A percentile compares a stretch with the other conserved stretches of the same genome.
Evolutionary conservation across 352 stramenopile species (phyloP).

Genomic region (Pythium brassicae): DNA sequence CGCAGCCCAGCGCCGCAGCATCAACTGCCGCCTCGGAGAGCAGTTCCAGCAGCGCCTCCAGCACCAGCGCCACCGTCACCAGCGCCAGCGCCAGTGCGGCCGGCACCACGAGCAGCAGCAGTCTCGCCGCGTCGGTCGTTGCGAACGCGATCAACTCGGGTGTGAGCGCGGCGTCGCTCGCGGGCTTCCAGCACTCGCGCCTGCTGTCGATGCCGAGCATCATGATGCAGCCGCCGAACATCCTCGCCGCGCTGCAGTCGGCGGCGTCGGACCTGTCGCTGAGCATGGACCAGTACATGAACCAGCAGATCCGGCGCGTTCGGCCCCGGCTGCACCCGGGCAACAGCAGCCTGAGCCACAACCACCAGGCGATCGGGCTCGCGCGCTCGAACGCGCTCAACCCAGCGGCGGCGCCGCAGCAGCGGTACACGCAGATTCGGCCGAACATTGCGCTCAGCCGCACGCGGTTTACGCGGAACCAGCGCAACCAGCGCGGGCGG

Average conservation of each 20-base stretch:
- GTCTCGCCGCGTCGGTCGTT: slow-evolving; percentile 5
- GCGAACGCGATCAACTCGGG: slow-evolving; percentile 9
- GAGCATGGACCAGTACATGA: slow-evolving; percentile 80
- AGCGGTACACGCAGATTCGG: slow-evolving; percentile 78
- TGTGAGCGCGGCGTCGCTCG: slow-evolving; percentile 7
- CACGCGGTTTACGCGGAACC: slow-evolving; percentile 69
- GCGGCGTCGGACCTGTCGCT: slow-evolving; percentile 54
- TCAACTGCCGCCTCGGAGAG: background rate
- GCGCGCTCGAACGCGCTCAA: slow-evolving; percentile 19
- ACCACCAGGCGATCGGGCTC: slow-evolving; percentile 18
- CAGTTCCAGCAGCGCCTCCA: slow-evolving; percentile 2
- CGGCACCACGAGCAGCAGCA: background rate
- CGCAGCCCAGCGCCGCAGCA: slow-evolving; percentile 6
- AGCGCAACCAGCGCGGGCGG: slow-evolving; percentile 63
- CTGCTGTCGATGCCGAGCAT: slow-evolving; percentile 17
- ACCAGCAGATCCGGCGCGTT: slow-evolving; percentile 75
- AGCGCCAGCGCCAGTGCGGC: background rate
- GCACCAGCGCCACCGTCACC: background rate
- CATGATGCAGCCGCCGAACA: slow-evolving; percentile 44
- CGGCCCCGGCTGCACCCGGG: slow-evolving; percentile 48
- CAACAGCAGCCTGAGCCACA: slow-evolving; percentile 19
- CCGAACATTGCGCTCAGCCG: slow-evolving; percentile 82
- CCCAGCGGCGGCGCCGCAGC: slow-evolving; percentile 21
- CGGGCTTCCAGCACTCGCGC: slow-evolving; percentile 11
- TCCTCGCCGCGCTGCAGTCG: slow-evolving; percentile 58